Evolutionary conservation across 805 yeast species (phyloP).

Genomic region (Saccharomycopsis fibuligera): DNA sequence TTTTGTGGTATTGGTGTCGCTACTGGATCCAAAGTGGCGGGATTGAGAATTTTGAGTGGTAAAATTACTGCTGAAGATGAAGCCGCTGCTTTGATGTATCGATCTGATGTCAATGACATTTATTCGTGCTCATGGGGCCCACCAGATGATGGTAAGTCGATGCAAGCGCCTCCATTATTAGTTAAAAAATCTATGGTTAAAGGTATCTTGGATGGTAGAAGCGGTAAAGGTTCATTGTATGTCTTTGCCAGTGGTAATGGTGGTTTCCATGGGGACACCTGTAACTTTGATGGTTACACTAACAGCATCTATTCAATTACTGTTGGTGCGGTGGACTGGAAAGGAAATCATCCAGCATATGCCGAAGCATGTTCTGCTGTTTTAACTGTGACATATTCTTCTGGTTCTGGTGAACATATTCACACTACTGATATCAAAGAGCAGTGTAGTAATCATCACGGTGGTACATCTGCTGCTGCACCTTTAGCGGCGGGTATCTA

Average conservation of each 20-base stretch:
- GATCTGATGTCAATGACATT: constrained; percentile 78
- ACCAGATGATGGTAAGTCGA: constrained; percentile 79
- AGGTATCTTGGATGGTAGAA: constrained; percentile 78
- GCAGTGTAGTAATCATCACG: constrained; percentile 69
- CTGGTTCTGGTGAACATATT: constrained; percentile 85
- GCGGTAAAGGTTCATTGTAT: constrained; percentile 75
- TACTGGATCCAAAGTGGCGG: constrained; percentile 76
- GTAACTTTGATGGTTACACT: constrained; percentile 96
- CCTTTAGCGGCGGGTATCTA: constrained; percentile 97
- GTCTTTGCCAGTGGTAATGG: constrained; percentile 98
- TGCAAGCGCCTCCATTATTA: constrained; percentile 76
- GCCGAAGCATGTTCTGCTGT: constrained; percentile 94
- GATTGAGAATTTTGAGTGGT: constrained; percentile 83
- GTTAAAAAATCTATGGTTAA: constrained; percentile 79
- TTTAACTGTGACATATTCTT: constrained; percentile 85
- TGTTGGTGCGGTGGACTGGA: constrained; percentile 86
- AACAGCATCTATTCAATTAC: constrained; percentile 93
- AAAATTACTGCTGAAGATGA: constrained; percentile 79
- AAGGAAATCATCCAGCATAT: constrained; percentile 81
- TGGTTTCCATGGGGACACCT: constrained; percentile 72
- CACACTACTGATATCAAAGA: constrained; percentile 77
- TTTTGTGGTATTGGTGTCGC: constrained; percentile 98
- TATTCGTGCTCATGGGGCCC: constrained; percentile 99
- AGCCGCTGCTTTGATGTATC: constrained; percentile 81
- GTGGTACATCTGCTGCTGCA: constrained; percentile 99